phyloP scores from a whole-genome alignment of 2,329 filamentous ascomycete species.

The Lecanosticta acicola region DNA sequence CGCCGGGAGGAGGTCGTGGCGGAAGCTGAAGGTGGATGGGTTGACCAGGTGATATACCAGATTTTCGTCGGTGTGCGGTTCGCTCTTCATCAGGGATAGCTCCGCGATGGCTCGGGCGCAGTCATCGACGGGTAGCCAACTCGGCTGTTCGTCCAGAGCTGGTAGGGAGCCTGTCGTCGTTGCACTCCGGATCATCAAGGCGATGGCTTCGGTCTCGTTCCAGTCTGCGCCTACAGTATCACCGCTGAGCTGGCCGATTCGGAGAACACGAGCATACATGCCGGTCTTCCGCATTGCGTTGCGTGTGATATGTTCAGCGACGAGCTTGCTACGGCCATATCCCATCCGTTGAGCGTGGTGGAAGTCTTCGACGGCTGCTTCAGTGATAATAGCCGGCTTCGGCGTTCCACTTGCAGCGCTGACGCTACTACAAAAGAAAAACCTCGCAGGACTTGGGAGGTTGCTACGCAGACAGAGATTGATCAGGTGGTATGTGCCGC shows the following conservation, averaged over 20 bases:
- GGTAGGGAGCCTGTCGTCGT: slow-evolving; percentile 37
- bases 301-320: slow-evolving; percentile 31
- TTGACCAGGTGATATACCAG: slow-evolving; percentile 34
- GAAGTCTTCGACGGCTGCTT: slow-evolving; percentile 26
- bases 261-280: slow-evolving; percentile 20
- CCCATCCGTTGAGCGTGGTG: slow-evolving; percentile 27
- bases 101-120: slow-evolving; percentile 28
- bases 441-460: slow-evolving; percentile 22
- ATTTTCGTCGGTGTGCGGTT: slow-evolving; percentile 10
- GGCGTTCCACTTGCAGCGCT: slow-evolving; percentile 22
- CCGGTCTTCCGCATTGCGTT: slow-evolving; percentile 29
- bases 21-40: slow-evolving; percentile 23
- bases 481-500: slow-evolving; percentile 28
- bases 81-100: slow-evolving; percentile 4
- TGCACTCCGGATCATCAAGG: slow-evolving; percentile 39
- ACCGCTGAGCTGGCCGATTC: slow-evolving; percentile 29
- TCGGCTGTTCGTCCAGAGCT: slow-evolving; percentile 34
- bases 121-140: slow-evolving; percentile 44
- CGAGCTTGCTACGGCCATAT: slow-evolving; percentile 37
- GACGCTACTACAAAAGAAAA: slow-evolving; percentile 38
- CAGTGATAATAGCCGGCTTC: slow-evolving; percentile 25
- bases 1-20: slow-evolving; percentile 17
- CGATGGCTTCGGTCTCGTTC: slow-evolving; percentile 42
- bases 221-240: slow-evolving; percentile 29
- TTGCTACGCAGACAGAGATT: slow-evolving; percentile 24